Evolutionary conservation across 257 asterid species (phyloP).

Genomic region (Vinca minor): DNA sequence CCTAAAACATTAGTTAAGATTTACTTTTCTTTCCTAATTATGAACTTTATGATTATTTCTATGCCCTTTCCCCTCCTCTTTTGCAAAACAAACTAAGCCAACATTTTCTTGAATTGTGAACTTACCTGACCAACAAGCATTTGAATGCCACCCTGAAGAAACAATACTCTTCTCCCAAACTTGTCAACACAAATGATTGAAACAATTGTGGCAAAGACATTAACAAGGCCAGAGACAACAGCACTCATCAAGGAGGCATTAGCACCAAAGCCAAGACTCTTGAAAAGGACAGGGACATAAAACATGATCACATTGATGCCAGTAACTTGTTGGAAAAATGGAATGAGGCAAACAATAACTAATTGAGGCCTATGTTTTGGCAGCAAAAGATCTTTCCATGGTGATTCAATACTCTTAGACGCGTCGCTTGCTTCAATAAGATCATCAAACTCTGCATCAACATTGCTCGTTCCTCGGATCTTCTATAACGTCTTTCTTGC

Average conservation of each 20-base stretch:
- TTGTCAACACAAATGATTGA: conserved; percentile 34
- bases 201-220: conserved; percentile 33
- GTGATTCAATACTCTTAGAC: conserved; percentile 16
- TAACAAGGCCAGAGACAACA: conserved; percentile 36
- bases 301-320: conserved; percentile 57
- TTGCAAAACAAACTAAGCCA: no score
- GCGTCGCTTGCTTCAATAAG: conserved; percentile 43
- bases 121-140: conserved; percentile 37
- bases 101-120: neutral
- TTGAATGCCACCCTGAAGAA: conserved; percentile 41
- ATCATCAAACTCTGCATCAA: conserved; percentile 35
- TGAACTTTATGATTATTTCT: no score
- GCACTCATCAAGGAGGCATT: conserved; percentile 45
- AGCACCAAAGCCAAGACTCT: conserved; percentile 48
- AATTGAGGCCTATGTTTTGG: conserved; percentile 37
- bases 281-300: conserved; percentile 58
- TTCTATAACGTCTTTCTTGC: conserved; percentile 28
- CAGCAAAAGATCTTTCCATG: conserved; percentile 24
- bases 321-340: conserved; percentile 46
- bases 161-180: conserved; percentile 33
- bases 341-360: conserved; percentile 36
- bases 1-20: no score
- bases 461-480: conserved; percentile 31
- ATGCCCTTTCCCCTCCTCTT: no score
- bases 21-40: no score